These are phyloP conservation scores for Xylaria sp. DNA, from an alignment of 2,329 filamentous ascomycete genomes.

Conservation along the genomic window DNA sequence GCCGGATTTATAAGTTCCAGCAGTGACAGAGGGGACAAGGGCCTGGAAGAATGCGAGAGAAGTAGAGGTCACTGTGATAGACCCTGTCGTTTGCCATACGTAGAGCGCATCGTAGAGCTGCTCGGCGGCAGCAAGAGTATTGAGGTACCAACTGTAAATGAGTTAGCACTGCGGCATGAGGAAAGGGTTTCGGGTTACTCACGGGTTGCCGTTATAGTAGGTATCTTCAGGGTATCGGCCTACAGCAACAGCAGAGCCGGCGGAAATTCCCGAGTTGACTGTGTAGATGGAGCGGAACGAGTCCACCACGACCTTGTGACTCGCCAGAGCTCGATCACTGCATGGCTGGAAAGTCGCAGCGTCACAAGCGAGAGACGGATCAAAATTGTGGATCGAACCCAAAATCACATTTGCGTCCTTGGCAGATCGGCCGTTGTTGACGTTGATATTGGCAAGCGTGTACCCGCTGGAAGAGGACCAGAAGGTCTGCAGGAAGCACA, in stretches of 20 bases:
- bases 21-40: slow-evolving; percentile 65
- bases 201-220: slow-evolving; percentile 81
- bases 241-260: slow-evolving; percentile 69
- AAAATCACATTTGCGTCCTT: slow-evolving; percentile 79
- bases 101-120: slow-evolving; percentile 81
- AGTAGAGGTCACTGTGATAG: slow-evolving; percentile 70
- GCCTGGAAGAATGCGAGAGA: slow-evolving; percentile 79
- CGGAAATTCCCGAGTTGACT: slow-evolving; percentile 73
- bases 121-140: slow-evolving; percentile 81
- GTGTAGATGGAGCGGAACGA: slow-evolving; percentile 77
- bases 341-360: slow-evolving; percentile 82
- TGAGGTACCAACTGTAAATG: slow-evolving; percentile 72
- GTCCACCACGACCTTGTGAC: slow-evolving; percentile 80
- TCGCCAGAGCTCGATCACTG: slow-evolving; percentile 74
- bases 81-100: slow-evolving; percentile 73
- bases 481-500: slow-evolving; percentile 80
- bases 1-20: slow-evolving; percentile 69
- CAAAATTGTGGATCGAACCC: slow-evolving; percentile 74
- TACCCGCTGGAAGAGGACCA: slow-evolving; percentile 72
- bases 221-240: slow-evolving; percentile 78
- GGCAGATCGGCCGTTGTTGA: slow-evolving; percentile 70
- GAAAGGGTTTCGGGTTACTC: slow-evolving; percentile 24
- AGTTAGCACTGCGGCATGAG: slow-evolving; percentile 28
- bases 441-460: slow-evolving; percentile 75
- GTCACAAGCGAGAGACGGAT: slow-evolving; percentile 73